A percentile compares a stretch with the other conserved stretches of the same genome.
These are phyloP conservation scores for Cordyceps militaris DNA, from an alignment of 2,329 filamentous ascomycete species.

Conservation along the genomic window DNA sequence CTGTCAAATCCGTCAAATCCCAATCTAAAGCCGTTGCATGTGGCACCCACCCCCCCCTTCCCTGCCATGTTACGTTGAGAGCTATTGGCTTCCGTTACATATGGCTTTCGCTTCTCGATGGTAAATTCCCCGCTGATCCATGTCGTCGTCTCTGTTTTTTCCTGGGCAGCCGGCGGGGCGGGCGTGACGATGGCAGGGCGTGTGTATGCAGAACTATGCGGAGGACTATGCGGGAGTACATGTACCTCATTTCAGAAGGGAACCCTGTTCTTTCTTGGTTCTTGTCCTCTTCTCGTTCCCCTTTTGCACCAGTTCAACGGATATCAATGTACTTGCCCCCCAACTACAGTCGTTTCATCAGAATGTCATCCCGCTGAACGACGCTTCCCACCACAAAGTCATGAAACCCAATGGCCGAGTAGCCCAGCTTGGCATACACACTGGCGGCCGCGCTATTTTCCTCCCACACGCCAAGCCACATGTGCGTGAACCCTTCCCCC, in stretches of 20 bases:
- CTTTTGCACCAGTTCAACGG: background rate
- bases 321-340: background rate
- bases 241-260: too few relatives aligned
- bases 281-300: background rate
- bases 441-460: slow-evolving; percentile 33
- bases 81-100: background rate
- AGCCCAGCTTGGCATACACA: slow-evolving; percentile 36
- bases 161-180: too few relatives aligned
- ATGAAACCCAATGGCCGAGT: slow-evolving; percentile 31
- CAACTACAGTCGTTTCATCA: slow-evolving; percentile 29
- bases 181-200: too few relatives aligned
- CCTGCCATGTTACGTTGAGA: background rate
- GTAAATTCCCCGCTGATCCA: background rate
- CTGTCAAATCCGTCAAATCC: background rate
- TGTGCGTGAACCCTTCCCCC: slow-evolving; percentile 28
- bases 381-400: slow-evolving; percentile 35
- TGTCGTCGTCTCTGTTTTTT: background rate
- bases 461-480: slow-evolving; percentile 44
- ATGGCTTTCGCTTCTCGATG: background rate
- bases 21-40: background rate
- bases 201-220: too few relatives aligned
- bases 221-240: too few relatives aligned
- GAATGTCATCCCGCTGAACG: slow-evolving; percentile 36
- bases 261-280: too few relatives aligned
- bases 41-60: background rate